These are phyloP conservation scores for Kodamaea derodonti DNA, from an alignment of 1,139 yeast genomes.

Conservation along the genomic window DNA sequence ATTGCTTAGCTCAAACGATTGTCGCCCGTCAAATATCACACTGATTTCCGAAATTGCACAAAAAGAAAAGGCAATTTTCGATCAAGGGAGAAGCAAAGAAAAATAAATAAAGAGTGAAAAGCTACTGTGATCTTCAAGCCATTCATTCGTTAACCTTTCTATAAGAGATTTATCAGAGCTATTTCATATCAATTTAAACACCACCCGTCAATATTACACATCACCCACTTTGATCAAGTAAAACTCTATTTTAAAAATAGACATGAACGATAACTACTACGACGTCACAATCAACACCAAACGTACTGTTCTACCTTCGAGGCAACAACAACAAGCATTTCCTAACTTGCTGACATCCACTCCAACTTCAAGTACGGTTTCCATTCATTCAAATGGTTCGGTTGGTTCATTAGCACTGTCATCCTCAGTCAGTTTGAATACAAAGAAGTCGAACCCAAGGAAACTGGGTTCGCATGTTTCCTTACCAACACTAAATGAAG, in stretches of 20 bases:
- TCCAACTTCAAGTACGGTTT: slow-evolving; percentile 3
- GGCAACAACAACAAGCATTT: slow-evolving; percentile 1
- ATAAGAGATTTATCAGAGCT: no score
- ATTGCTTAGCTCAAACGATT: no score
- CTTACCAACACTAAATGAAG: slow-evolving; percentile 19
- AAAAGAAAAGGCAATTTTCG: not conserved
- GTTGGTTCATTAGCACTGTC: slow-evolving; percentile 4
- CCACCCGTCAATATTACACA: no score
- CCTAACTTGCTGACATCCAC: no score
- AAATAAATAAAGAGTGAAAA: no score
- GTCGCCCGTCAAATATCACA: no score
- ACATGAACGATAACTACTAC: slow-evolving; percentile 22
- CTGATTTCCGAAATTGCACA: not conserved
- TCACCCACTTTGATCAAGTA: no score
- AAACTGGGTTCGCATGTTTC: slow-evolving; percentile 18
- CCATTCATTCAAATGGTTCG: slow-evolving; percentile 4
- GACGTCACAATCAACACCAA: slow-evolving; percentile 19
- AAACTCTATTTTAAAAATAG: no score
- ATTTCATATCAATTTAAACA: no score
- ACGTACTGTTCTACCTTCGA: slow-evolving; percentile 4
- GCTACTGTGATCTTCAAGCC: no score
- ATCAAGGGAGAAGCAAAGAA: not conserved
- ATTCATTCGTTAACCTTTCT: no score
- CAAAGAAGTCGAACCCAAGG: slow-evolving; percentile 17
- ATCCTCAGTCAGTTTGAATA: slow-evolving; percentile 6